phyloP scores from a whole-genome alignment of 1,139 yeast genomes.

The Candida gigantensis region DNA sequence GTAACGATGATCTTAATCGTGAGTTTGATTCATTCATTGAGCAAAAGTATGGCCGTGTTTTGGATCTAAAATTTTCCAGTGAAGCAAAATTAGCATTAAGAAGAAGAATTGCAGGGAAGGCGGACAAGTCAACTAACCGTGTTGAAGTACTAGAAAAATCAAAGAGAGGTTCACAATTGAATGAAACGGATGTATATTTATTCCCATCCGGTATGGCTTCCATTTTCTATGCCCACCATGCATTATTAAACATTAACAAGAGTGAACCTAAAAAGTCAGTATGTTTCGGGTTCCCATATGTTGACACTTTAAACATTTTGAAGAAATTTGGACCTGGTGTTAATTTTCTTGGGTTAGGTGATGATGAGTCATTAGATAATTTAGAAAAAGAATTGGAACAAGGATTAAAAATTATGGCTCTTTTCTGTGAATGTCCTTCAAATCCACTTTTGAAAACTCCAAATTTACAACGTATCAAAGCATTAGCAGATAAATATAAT shows the following conservation, averaged over 20 bases:
- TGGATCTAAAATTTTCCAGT: conserved; percentile 72
- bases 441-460: conserved; percentile 89
- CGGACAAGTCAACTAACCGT: conserved; percentile 45
- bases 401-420: conserved; percentile 65
- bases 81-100: conserved; percentile 76
- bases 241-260: conserved; percentile 41
- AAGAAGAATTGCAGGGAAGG: conserved; percentile 72
- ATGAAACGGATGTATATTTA: conserved; percentile 72
- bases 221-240: conserved; percentile 79
- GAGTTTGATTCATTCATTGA: conserved; percentile 76
- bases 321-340: conserved; percentile 89
- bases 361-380: conserved; percentile 65
- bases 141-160: conserved; percentile 33
- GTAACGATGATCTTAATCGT: conserved; percentile 37
- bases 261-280: conserved; percentile 57
- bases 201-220: conserved; percentile 94
- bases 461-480: conserved; percentile 61
- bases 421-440: conserved; percentile 92
- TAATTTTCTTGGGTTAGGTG: conserved; percentile 82
- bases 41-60: conserved; percentile 85
- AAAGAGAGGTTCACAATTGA: conserved; percentile 34
- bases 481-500: conserved; percentile 64
- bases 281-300: conserved; percentile 94
- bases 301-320: conserved; percentile 84
- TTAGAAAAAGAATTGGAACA: conserved; percentile 59